Conservation (phyloP, 805 yeast genomes). For the Vanderwaltozyma verrucispora region DNA sequence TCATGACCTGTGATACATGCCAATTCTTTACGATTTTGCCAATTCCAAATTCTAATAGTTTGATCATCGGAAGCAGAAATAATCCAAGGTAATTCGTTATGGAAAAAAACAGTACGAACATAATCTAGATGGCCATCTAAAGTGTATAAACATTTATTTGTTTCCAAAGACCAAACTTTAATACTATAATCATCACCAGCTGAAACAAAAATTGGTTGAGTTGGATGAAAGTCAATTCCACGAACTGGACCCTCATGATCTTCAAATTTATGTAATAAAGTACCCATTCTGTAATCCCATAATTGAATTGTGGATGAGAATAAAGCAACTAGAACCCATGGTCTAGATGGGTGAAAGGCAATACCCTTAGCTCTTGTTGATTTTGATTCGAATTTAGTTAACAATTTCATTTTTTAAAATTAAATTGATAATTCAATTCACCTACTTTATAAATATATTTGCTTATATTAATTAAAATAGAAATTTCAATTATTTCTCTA, state of each 20-base stretch:
- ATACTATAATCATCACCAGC: slow-evolving; percentile 96
- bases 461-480: no score
- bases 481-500: no score
- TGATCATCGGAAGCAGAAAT: slow-evolving; percentile 95
- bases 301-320: slow-evolving; percentile 97
- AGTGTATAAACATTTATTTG: slow-evolving; percentile 86
- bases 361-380: slow-evolving; percentile 96
- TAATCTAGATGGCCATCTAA: slow-evolving; percentile 91
- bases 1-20: slow-evolving; percentile 97
- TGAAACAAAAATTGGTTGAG: slow-evolving; percentile 93
- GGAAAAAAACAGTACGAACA: slow-evolving; percentile 89
- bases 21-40: slow-evolving; percentile 97
- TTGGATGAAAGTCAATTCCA: slow-evolving; percentile 91
- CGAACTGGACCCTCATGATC: slow-evolving; percentile 99
- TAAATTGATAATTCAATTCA: no score
- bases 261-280: slow-evolving; percentile 89
- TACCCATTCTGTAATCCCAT: slow-evolving; percentile 99
- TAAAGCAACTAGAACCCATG: slow-evolving; percentile 92
- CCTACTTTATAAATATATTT: no score
- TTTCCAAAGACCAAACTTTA: slow-evolving; percentile 90
- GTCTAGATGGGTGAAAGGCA: slow-evolving; percentile 88
- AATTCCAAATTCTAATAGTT: slow-evolving; percentile 97
- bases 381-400: slow-evolving; percentile 89
- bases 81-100: slow-evolving; percentile 95
- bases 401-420: slow-evolving; percentile 57